These are phyloP conservation scores for Candida qinlingensis DNA, from an alignment of 805 yeast species.

Conservation along the genomic window DNA sequence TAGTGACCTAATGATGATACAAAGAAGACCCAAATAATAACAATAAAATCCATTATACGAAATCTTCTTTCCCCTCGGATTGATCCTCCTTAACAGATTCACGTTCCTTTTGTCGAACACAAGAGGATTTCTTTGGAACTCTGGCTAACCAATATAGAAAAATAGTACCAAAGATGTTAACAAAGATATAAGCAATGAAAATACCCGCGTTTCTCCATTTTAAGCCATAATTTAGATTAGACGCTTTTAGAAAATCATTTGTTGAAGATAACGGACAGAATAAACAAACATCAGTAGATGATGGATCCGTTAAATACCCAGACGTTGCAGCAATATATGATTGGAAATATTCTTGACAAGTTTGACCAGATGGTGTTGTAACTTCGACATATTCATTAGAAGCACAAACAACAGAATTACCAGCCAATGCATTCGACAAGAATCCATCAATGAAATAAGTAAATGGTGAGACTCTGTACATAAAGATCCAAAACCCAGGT, in stretches of 20 bases:
- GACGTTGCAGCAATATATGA: slow-evolving; percentile 26
- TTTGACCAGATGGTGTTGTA: slow-evolving; percentile 47
- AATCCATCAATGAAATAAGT: slow-evolving; percentile 59
- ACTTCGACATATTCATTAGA: slow-evolving; percentile 40
- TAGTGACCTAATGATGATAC: too few relatives aligned
- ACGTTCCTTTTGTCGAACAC: too few relatives aligned
- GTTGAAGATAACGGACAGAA: slow-evolving; percentile 56
- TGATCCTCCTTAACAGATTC: too few relatives aligned
- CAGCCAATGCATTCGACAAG: slow-evolving; percentile 50
- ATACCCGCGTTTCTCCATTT: slow-evolving; percentile 68
- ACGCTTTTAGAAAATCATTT: slow-evolving; percentile 48
- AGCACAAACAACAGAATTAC: slow-evolving; percentile 41
- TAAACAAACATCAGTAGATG: slow-evolving; percentile 43
- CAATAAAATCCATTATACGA: too few relatives aligned
- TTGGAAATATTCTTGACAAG: slow-evolving; percentile 52
- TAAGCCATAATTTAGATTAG: slow-evolving; percentile 33
- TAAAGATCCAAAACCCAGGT: slow-evolving; percentile 73
- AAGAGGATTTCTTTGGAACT: slow-evolving; percentile 55
- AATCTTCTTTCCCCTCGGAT: too few relatives aligned
- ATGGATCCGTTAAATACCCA: slow-evolving; percentile 10
- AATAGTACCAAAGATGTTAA: slow-evolving; percentile 36
- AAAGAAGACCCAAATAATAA: too few relatives aligned
- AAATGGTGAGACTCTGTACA: slow-evolving; percentile 68
- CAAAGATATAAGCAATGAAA: slow-evolving; percentile 36
- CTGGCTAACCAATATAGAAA: slow-evolving; percentile 53